Evolutionary conservation across 495 filamentous ascomycete species (phyloP), one percentile per base, ranked within the genome.

Genomic region (Neurospora sp.): DNA sequence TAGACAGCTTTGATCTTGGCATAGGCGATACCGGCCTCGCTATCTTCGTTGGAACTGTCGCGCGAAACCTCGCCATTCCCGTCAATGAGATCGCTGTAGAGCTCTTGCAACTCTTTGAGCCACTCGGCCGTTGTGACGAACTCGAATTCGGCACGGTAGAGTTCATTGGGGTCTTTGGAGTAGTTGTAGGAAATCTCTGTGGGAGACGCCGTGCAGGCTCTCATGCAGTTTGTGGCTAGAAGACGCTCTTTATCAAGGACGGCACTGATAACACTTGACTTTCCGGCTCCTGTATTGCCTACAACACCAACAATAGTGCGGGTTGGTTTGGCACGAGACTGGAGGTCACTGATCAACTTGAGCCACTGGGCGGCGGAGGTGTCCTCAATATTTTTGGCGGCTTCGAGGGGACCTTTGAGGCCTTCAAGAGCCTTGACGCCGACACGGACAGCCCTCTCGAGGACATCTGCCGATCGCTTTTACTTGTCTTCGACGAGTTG

Each of bases 1-100:
- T 91, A 92, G 1, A 92, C 88, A 10, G 89, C 88, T 75, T 84
- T 89, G 74, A 92, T 88, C 74, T 92, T 92, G 16, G 87, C 88
- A 74, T 87, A 89, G 4, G 90, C 90, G 27, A 91, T 78, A 12
- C 85, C 85, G 5, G 88, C 88, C 14, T 90, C 87, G 27, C 77
- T 83, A 20, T 88, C 85, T 37, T 80, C 75, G 70, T 84, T 84
- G 10, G 76, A 69, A 45, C 77, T 80, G 0, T 89, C 88, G 35
- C 81, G 77, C 4, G 84, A 83, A 1, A 87, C 76, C 6, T 85
- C 73, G 53, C 76, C 80, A 74, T 72, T 77, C 22, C 71, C 72
- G 72, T 89, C 88, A 7, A 85, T 72, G 3, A 91, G 81, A 69
- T 91, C 89, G n/a, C 77, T 75, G 27, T 87, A 85, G n/a, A 88